Conservation (phyloP, 2,329 filamentous ascomycete genomes). For the Neocucurbitaria cava region DNA sequence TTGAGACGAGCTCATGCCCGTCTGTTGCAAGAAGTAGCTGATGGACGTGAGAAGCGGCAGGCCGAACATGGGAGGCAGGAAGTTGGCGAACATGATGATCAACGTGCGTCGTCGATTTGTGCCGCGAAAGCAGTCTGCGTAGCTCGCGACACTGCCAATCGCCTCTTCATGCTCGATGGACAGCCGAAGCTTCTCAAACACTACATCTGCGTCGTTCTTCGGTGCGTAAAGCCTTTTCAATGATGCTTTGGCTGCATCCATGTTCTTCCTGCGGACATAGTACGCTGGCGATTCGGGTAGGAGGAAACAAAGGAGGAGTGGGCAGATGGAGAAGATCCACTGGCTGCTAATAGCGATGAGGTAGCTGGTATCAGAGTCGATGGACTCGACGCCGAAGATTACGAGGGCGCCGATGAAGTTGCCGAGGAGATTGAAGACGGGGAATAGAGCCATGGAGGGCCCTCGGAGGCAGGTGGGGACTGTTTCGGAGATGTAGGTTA, state of each 20-base stretch:
- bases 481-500: slow-evolving; percentile 58
- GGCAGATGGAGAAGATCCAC: slow-evolving; percentile 49
- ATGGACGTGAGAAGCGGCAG: slow-evolving; percentile 54
- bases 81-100: slow-evolving; percentile 50
- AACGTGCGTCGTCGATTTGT: slow-evolving; percentile 23
- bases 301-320: slow-evolving; percentile 50
- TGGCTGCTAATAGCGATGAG: slow-evolving; percentile 49
- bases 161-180: slow-evolving; percentile 54
- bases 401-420: slow-evolving; percentile 54
- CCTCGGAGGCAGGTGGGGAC: slow-evolving; percentile 53
- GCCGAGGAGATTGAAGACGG: slow-evolving; percentile 54
- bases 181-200: slow-evolving; percentile 43
- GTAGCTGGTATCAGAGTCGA: slow-evolving; percentile 36
- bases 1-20: slow-evolving; percentile 14
- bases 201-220: slow-evolving; percentile 35
- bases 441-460: slow-evolving; percentile 53
- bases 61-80: slow-evolving; percentile 56
- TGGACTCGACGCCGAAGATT: slow-evolving; percentile 41
- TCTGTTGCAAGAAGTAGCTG: slow-evolving; percentile 45
- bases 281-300: slow-evolving; percentile 60
- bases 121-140: slow-evolving; percentile 29
- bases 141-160: slow-evolving; percentile 43
- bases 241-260: slow-evolving; percentile 50
- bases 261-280: slow-evolving; percentile 49
- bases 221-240: slow-evolving; percentile 57